These are phyloP conservation scores for Dryas drummondii DNA, from an alignment of 306 rosid genomes.

Conservation along the genomic window DNA sequence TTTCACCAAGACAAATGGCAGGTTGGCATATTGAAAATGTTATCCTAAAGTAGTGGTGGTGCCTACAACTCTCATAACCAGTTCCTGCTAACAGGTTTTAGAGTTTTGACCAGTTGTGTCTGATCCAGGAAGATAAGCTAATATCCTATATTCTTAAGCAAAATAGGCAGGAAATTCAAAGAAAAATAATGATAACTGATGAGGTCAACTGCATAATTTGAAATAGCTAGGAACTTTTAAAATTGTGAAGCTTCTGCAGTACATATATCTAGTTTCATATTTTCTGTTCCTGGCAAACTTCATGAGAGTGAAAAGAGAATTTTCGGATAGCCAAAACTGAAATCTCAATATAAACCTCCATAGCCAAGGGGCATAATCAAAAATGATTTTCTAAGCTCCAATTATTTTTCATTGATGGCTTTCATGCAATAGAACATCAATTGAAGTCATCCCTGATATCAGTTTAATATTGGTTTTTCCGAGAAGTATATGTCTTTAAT, in stretches of 20 bases:
- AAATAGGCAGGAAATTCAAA: background rate
- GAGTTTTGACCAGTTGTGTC: constrained; percentile 1
- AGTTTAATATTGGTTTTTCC: too few species aligned
- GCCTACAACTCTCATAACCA: too few species aligned
- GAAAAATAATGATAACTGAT: background rate
- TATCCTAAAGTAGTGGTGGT: too few species aligned
- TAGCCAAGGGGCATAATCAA: background rate
- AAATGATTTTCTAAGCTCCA: background rate
- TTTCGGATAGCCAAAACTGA: background rate
- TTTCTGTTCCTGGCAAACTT: background rate
- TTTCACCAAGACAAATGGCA: too few species aligned
- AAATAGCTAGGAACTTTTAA: background rate
- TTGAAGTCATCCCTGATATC: too few species aligned
- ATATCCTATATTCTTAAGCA: background rate
- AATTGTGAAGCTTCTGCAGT: background rate
- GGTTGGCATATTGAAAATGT: too few species aligned
- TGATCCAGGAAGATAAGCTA: background rate
- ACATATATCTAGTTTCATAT: background rate
- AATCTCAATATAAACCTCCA: background rate
- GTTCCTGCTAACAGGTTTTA: too few species aligned
- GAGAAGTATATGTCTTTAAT: background rate
- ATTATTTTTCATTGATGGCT: too few species aligned
- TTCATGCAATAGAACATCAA: too few species aligned
- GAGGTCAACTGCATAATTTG: background rate
- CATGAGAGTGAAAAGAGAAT: background rate